These are phyloP conservation scores for Domatiomyces catenatus DNA, from an alignment of 2,329 filamentous ascomycete genomes.

Conservation along the genomic window DNA sequence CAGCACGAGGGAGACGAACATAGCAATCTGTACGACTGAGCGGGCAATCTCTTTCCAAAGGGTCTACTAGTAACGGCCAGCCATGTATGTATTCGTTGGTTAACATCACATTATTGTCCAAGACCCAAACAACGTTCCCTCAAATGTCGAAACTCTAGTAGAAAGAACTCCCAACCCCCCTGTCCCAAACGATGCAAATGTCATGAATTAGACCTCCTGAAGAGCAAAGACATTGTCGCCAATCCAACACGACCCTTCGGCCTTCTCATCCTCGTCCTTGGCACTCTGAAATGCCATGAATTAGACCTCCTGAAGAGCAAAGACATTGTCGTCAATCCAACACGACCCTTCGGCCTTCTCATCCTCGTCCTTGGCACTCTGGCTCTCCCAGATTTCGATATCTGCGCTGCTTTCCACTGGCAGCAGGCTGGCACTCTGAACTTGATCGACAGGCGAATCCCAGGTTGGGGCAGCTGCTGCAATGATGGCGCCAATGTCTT, in stretches of 20 bases:
- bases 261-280: constrained; percentile 34
- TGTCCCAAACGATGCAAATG: too few relatives aligned
- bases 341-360: constrained; percentile 8
- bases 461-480: constrained; percentile 3
- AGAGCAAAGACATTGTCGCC: constrained; percentile 11
- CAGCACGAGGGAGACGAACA: not conserved
- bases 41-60: too few relatives aligned
- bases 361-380: constrained; percentile 44
- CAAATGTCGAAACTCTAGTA: too few relatives aligned
- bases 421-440: constrained; percentile 30
- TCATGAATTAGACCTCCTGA: constrained; percentile 8
- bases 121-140: too few relatives aligned
- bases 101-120: too few relatives aligned
- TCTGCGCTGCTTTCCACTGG: constrained; percentile 22
- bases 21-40: not conserved
- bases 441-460: constrained; percentile 21
- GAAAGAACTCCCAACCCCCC: too few relatives aligned
- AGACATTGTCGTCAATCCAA: constrained; percentile 10
- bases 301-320: too few relatives aligned
- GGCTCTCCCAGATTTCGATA: constrained; percentile 56
- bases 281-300: too few relatives aligned
- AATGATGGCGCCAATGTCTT: constrained; percentile 1
- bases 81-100: too few relatives aligned
- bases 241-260: constrained; percentile 3
- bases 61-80: too few relatives aligned